These are phyloP conservation scores for Syzygium syzygioides DNA, from an alignment of 441 rosid species.

Conservation along the genomic window DNA sequence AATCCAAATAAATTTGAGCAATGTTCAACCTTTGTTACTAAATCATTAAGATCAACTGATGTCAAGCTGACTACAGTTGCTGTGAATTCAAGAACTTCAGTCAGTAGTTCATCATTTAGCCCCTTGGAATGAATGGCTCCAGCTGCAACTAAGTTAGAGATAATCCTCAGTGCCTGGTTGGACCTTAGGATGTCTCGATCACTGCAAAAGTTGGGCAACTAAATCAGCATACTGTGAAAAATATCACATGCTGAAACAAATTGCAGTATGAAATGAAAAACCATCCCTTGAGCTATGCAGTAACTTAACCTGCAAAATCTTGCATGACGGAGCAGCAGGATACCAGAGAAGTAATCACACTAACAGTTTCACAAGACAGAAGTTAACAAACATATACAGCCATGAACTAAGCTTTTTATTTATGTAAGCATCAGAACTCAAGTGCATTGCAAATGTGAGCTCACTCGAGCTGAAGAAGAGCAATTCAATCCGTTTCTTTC, in stretches of 20 bases:
- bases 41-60: slow-evolving; percentile 50
- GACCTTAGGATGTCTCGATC: slow-evolving; percentile 56
- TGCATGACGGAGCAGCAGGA: neutral
- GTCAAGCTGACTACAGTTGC: slow-evolving; percentile 49
- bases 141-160: slow-evolving; percentile 82
- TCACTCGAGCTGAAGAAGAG: neutral
- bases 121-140: slow-evolving; percentile 53
- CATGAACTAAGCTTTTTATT: neutral
- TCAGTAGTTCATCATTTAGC: slow-evolving; percentile 53
- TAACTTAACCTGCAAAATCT: neutral
- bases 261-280: neutral
- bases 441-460: neutral
- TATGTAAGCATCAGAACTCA: neutral
- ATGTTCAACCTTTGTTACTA: slow-evolving; percentile 67
- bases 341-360: neutral
- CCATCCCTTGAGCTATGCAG: neutral
- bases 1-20: neutral
- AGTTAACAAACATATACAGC: neutral
- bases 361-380: neutral
- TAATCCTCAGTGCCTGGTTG: slow-evolving; percentile 74
- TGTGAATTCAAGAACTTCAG: slow-evolving; percentile 66
- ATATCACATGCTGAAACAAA: neutral
- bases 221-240: neutral
- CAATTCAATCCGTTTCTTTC: neutral
- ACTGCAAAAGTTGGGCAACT: slow-evolving; percentile 39